These are phyloP conservation scores for Tulasnella sp. DNA, from an alignment of 768 basidiomycete genomes.

Conservation along the genomic window DNA sequence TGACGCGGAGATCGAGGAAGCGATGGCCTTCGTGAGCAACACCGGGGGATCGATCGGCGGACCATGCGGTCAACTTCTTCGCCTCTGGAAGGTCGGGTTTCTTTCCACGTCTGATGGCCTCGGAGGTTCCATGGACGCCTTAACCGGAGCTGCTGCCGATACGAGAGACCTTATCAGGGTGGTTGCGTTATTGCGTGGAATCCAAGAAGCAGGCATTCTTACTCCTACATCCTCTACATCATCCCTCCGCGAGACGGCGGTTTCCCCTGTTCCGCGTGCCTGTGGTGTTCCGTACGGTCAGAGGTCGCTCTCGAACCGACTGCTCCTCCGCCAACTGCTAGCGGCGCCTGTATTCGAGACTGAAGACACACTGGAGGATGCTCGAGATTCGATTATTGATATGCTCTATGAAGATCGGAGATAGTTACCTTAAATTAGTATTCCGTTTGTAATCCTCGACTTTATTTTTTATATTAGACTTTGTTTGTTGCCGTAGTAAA, in stretches of 20 bases:
- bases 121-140: background rate
- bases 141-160: background rate
- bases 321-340: constrained; percentile 18
- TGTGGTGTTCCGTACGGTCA: background rate
- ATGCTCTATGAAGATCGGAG: constrained; percentile 18
- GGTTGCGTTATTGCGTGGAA: background rate
- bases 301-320: background rate
- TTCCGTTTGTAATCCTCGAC: background rate
- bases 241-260: background rate
- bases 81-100: background rate
- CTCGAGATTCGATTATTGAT: constrained; percentile 22
- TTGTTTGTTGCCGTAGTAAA: background rate
- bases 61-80: background rate
- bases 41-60: background rate
- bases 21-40: background rate
- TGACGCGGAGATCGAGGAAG: background rate
- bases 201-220: background rate
- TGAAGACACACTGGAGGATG: constrained; percentile 20
- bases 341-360: constrained; percentile 15
- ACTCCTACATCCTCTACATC: constrained; percentile 3
- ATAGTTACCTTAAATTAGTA: background rate
- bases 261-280: background rate
- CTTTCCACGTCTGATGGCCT: background rate
- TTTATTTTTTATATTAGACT: background rate
- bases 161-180: background rate